Conservation (phyloP, 176 grass and related monocot species). For the Triticum turgidum region DNA sequence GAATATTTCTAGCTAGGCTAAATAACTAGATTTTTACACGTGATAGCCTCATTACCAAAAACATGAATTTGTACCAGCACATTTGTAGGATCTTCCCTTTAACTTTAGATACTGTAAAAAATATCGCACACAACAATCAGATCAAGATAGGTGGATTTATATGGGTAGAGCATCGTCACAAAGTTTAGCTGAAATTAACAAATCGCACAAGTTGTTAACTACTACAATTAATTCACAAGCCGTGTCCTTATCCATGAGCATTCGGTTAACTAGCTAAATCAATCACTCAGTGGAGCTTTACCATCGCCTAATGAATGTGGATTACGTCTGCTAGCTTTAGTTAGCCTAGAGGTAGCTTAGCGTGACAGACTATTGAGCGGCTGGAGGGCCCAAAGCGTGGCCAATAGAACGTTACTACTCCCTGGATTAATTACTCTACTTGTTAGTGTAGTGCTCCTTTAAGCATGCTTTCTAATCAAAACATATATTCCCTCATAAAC, state of each 20-base stretch:
- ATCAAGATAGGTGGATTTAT: neutral
- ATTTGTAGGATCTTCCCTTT: neutral
- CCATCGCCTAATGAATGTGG: slow-evolving; percentile 27
- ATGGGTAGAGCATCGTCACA: neutral
- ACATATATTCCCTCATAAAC: slow-evolving; percentile 37
- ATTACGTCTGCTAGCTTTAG: slow-evolving; percentile 48
- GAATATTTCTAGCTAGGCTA: slow-evolving; percentile 12
- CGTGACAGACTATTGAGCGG: slow-evolving; percentile 22
- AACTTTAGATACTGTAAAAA: neutral
- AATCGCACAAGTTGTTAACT: slow-evolving; percentile 6
- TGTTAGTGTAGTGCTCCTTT: slow-evolving; percentile 14
- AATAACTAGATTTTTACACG: neutral
- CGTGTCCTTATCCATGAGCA: slow-evolving; percentile 43
- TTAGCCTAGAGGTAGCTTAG: slow-evolving; percentile 9
- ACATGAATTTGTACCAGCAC: neutral
- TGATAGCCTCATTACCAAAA: neutral
- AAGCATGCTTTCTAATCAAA: slow-evolving; percentile 34
- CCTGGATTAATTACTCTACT: slow-evolving; percentile 1
- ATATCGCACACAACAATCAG: neutral
- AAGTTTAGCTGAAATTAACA: neutral
- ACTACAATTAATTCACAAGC: neutral
- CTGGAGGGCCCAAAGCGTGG: neutral
- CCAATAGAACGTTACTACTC: slow-evolving; percentile 8
- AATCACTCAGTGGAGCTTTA: slow-evolving; percentile 51
- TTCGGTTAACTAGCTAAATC: slow-evolving; percentile 32